These are phyloP conservation scores for Phytophthora niederhauseri DNA, from an alignment of 352 stramenopile species.

Conservation along the genomic window DNA sequence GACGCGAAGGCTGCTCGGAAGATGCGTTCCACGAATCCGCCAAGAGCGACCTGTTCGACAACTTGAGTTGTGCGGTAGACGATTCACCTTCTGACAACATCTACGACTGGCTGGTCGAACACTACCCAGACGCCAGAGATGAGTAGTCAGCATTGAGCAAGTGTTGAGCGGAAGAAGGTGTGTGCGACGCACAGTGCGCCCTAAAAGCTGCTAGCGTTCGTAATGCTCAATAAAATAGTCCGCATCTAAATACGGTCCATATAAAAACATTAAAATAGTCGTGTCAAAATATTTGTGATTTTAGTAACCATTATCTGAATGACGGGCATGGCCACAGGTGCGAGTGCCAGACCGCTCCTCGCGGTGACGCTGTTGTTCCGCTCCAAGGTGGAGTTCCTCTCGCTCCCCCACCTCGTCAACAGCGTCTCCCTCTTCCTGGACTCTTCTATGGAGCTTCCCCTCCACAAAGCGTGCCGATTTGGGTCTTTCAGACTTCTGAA, in stretches of 20 bases:
- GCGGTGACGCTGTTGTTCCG: neutral
- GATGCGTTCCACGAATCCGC: neutral
- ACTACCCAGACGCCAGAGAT: neutral
- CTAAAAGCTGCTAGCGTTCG: too few relatives aligned
- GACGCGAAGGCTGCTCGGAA: neutral
- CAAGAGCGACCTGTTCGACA: neutral
- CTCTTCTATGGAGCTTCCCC: neutral
- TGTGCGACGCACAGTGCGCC: too few relatives aligned
- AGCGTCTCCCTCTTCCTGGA: neutral
- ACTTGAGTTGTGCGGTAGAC: neutral
- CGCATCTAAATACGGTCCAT: too few relatives aligned
- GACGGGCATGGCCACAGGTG: too few relatives aligned
- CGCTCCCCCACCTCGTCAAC: neutral
- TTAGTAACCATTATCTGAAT: too few relatives aligned
- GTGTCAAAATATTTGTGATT: too few relatives aligned
- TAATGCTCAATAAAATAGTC: too few relatives aligned
- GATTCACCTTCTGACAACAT: neutral
- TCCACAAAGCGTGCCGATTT: neutral
- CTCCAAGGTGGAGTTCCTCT: neutral
- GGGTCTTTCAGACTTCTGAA: neutral
- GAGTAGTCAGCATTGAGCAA: too few relatives aligned
- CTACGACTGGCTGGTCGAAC: neutral
- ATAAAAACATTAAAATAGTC: too few relatives aligned
- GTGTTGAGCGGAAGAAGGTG: too few relatives aligned
- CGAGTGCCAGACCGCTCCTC: neutral